Percentiles rank a stretch among this genome's conserved stretches.
Evolutionary conservation across 768 basidiomycete species (phyloP).

Genomic region (Phlegmacium glaucopus): DNA sequence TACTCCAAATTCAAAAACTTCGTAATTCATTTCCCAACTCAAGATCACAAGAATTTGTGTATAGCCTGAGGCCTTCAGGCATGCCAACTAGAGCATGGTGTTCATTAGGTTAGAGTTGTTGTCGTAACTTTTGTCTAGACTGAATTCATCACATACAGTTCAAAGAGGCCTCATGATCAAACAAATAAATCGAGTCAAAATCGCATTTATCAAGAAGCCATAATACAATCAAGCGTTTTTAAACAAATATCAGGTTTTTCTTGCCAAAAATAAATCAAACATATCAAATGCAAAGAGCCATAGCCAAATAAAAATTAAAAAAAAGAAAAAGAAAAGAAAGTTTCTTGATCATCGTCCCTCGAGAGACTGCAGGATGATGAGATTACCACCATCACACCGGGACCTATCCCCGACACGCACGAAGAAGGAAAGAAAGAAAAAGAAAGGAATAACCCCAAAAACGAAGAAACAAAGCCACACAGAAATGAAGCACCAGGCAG

Average conservation of each 20-base stretch:
- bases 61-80: too few relatives aligned
- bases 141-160: neutral
- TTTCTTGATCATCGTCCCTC: neutral
- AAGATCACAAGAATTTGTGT: too few relatives aligned
- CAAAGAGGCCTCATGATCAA: neutral
- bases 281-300: constrained; percentile 5
- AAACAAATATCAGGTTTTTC: too few relatives aligned
- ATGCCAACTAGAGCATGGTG: too few relatives aligned
- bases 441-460: neutral
- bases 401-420: neutral
- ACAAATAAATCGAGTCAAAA: neutral
- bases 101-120: too few relatives aligned
- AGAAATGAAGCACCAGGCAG: neutral
- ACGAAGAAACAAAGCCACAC: neutral
- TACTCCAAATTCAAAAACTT: too few relatives aligned
- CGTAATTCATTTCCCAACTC: too few relatives aligned
- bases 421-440: constrained; percentile 1
- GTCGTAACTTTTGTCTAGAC: neutral
- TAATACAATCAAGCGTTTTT: constrained; percentile 8
- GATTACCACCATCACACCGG: constrained; percentile 2
- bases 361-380: constrained; percentile 1
- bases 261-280: neutral
- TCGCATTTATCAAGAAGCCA: neutral
- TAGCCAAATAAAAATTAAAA: too few relatives aligned
- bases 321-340: constrained; percentile 2